phyloP scores from a whole-genome alignment of 208 protist genomes.

The Crithidia sp. region DNA sequence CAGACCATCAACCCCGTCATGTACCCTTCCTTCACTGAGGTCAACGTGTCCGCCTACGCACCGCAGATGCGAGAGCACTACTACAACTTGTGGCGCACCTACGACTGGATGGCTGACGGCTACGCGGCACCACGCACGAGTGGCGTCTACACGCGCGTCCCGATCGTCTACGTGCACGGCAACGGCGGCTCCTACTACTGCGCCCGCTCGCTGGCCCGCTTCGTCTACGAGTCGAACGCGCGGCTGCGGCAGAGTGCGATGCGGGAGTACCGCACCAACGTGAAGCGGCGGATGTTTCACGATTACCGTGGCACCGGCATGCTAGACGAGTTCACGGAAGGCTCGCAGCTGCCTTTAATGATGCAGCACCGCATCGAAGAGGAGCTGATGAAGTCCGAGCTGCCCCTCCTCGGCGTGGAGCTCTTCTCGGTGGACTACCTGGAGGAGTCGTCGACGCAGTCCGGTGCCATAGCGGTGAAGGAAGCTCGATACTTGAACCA shows the following conservation, averaged over 20 bases:
- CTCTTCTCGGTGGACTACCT: conserved; percentile 74
- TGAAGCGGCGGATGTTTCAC: conserved; percentile 40
- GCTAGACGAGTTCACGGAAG: conserved; percentile 29
- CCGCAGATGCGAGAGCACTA: conserved; percentile 45
- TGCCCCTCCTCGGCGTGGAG: conserved; percentile 63
- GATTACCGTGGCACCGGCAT: conserved; percentile 15
- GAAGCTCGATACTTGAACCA: conserved; percentile 76
- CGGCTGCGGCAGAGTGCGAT: conserved; percentile 38
- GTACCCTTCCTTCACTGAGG: conserved; percentile 49
- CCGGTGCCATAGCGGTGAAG: conserved; percentile 59
- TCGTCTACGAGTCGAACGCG: conserved; percentile 67
- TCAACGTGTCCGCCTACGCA: conserved; percentile 38
- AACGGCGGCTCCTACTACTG: conserved; percentile 83
- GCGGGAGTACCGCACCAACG: conserved; percentile 42
- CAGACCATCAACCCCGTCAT: conserved; percentile 59
- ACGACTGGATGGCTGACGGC: conserved; percentile 66
- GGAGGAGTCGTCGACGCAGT: conserved; percentile 76
- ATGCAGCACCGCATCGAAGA: conserved; percentile 52
- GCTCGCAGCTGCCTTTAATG: conserved; percentile 35
- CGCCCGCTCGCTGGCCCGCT: conserved; percentile 70
- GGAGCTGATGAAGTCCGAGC: conserved; percentile 37
- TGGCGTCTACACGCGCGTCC: conserved; percentile 49
- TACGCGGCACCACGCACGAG: conserved; percentile 37
- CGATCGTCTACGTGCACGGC: conserved; percentile 79
- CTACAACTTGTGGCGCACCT: conserved; percentile 65